phyloP scores from a whole-genome alignment of 768 basidiomycete genomes.

The Leucocoprinus leucothites region DNA sequence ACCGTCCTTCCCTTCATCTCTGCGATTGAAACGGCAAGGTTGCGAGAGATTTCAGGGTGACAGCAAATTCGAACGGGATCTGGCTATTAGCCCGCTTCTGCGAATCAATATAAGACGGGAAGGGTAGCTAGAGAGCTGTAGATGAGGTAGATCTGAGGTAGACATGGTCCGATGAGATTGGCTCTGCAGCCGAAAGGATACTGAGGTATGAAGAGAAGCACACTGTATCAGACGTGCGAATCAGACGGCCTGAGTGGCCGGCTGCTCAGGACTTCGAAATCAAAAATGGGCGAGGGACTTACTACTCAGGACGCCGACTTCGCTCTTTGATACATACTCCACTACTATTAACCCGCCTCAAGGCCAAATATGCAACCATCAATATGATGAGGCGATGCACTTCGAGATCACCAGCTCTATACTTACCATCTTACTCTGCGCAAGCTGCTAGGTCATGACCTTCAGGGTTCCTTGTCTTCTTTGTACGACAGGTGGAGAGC shows the following conservation, averaged over 20 bases:
- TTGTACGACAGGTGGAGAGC: not conserved
- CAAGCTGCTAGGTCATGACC: slow-evolving; percentile 3
- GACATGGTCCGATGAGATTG: slow-evolving; percentile 7
- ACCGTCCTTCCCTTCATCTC: not conserved
- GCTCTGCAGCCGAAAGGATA: not conserved
- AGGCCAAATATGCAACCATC: slow-evolving; percentile 12
- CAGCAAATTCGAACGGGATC: not conserved
- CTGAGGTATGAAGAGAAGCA: slow-evolving; percentile 3
- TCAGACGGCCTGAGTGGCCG: slow-evolving; percentile 1
- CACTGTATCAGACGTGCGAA: not conserved
- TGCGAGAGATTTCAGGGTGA: not conserved
- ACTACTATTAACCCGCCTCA: slow-evolving; percentile 1
- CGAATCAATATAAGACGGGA: slow-evolving; percentile 1
- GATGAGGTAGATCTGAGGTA: slow-evolving; percentile 1
- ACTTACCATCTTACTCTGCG: slow-evolving; percentile 9
- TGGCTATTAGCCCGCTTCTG: not conserved
- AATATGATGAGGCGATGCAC: not conserved
- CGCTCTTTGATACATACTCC: not conserved
- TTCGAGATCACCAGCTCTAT: slow-evolving; percentile 2
- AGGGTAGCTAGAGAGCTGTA: not conserved
- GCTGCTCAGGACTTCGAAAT: not conserved
- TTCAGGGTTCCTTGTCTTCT: slow-evolving; percentile 1
- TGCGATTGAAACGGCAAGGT: not conserved
- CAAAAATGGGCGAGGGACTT: not conserved
- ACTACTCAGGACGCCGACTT: not conserved